Percentiles rank a stretch among this genome's conserved stretches.
Evolutionary conservation across 2,329 filamentous ascomycete species (phyloP).

Genomic region (Aspergillus neoniger): DNA sequence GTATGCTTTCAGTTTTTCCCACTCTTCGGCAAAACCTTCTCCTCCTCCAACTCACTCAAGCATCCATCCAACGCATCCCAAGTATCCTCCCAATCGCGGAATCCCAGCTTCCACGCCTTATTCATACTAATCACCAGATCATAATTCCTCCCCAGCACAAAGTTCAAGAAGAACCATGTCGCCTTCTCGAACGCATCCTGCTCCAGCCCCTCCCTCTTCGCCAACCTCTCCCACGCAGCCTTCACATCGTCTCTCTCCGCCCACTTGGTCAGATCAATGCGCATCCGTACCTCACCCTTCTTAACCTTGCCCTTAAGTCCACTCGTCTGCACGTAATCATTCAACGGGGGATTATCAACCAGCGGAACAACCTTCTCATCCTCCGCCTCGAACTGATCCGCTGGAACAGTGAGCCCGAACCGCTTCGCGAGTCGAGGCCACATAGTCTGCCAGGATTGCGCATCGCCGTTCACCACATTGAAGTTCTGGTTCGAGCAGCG

Average conservation of each 20-base stretch:
- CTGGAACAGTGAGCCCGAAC: slow-evolving; percentile 37
- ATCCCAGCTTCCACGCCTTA: background rate
- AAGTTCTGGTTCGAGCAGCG: slow-evolving; percentile 43
- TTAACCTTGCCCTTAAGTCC: background rate
- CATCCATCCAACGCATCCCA: slow-evolving; percentile 2
- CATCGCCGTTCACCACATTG: slow-evolving; percentile 46
- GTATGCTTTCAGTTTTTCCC: background rate
- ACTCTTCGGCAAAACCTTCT: background rate
- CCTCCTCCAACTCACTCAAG: background rate
- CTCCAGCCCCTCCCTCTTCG: background rate
- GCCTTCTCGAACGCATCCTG: background rate
- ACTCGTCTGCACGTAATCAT: background rate
- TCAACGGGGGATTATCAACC: background rate
- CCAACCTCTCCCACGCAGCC: background rate
- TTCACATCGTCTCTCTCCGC: background rate
- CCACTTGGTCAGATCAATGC: background rate
- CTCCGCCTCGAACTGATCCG: background rate
- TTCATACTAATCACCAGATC: background rate
- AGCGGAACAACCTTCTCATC: background rate
- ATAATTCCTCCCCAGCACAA: background rate
- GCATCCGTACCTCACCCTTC: background rate
- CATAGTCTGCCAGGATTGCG: slow-evolving; percentile 41
- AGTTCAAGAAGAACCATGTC: background rate
- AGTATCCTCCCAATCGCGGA: background rate
- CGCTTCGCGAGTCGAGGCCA: slow-evolving; percentile 45